Evolutionary conservation across 257 asterid species (phyloP).

Genomic region (Misopates orontium): DNA sequence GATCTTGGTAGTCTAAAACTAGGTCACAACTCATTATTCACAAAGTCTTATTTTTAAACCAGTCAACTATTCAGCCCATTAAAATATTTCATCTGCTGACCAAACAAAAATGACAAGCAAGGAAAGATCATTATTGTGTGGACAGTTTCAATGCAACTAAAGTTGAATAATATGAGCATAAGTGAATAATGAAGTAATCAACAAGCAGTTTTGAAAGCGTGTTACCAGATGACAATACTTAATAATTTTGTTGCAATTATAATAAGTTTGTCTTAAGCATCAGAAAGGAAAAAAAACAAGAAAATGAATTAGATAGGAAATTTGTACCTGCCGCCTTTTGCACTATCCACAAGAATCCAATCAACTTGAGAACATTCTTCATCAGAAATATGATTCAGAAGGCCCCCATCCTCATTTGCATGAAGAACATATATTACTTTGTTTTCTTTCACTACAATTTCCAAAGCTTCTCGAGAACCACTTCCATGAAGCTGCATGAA

Average conservation of each 20-base stretch:
- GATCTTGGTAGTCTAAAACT: neutral
- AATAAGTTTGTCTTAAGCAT: too few relatives aligned
- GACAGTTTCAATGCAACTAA: neutral
- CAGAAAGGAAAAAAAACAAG: too few relatives aligned
- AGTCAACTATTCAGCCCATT: slow-evolving; percentile 4
- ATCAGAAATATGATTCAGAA: slow-evolving; percentile 66
- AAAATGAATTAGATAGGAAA: neutral
- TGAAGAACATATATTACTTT: slow-evolving; percentile 79
- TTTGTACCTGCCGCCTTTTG: slow-evolving; percentile 86
- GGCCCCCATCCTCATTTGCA: slow-evolving; percentile 68
- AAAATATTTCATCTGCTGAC: slow-evolving; percentile 16
- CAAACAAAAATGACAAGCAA: neutral
- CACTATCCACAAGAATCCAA: slow-evolving; percentile 94
- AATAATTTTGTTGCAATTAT: too few relatives aligned
- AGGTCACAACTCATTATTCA: neutral
- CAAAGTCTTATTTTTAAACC: neutral
- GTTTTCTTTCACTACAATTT: slow-evolving; percentile 47
- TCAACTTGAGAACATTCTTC: slow-evolving; percentile 77
- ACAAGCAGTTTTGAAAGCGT: neutral
- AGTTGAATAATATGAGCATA: neutral
- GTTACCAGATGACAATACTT: too few relatives aligned
- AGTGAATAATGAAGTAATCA: slow-evolving; percentile 12
- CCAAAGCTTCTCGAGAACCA: slow-evolving; percentile 78
- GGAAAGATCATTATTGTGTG: neutral
- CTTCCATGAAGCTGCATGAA: slow-evolving; percentile 81